Evolutionary conservation across 306 rosid species (phyloP).

Genomic region (Quercus wislizeni): DNA sequence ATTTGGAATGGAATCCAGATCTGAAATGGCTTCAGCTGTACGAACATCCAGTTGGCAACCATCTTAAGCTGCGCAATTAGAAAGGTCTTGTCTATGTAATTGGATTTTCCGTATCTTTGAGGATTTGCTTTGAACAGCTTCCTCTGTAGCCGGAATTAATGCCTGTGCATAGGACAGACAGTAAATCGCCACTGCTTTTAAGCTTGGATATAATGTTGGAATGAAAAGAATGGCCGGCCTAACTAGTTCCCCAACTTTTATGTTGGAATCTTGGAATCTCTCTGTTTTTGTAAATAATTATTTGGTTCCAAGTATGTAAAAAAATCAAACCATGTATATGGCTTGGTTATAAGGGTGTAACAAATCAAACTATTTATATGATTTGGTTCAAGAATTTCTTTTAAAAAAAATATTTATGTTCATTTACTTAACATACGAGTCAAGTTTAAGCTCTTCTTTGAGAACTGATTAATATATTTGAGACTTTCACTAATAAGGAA

Average conservation of each 20-base stretch:
- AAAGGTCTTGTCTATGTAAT: constrained; percentile 15
- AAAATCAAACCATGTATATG: too few relatives aligned
- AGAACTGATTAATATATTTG: too few relatives aligned
- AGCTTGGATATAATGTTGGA: constrained; percentile 25
- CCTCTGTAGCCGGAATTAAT: constrained; percentile 15
- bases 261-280: neutral
- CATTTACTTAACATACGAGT: too few relatives aligned
- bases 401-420: too few relatives aligned
- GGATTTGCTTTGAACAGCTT: constrained; percentile 39
- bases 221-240: neutral
- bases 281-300: neutral
- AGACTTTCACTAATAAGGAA: too few relatives aligned
- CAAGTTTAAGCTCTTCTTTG: too few relatives aligned
- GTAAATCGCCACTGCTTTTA: constrained; percentile 33
- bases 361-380: too few relatives aligned
- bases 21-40: constrained; percentile 22
- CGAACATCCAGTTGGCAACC: constrained; percentile 36
- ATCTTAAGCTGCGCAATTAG: constrained; percentile 26
- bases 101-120: constrained; percentile 36
- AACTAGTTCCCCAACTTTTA: neutral
- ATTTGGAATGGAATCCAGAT: constrained; percentile 36
- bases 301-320: neutral
- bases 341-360: too few relatives aligned
- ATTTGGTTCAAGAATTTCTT: too few relatives aligned
- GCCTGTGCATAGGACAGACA: constrained; percentile 4